These are phyloP conservation scores for Coemansia sp. DNA, from an alignment of 192 early-diverging fungal species.

Conservation along the genomic window DNA sequence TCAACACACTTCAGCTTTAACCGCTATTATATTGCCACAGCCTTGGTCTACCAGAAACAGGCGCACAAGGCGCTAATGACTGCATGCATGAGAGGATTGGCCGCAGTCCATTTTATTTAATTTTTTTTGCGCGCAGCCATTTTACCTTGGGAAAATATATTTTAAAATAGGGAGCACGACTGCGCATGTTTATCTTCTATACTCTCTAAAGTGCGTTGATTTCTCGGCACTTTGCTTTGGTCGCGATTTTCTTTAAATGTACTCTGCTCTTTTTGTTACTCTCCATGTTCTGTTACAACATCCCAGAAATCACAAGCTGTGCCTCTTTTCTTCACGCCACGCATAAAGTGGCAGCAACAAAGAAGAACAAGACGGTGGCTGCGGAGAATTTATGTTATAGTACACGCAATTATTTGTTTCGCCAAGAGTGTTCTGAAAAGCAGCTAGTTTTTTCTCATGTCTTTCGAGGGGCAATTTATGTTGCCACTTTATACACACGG, in stretches of 20 bases:
- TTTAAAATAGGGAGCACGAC: background rate
- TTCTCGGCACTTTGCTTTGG: constrained; percentile 6
- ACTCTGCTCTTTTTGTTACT: no score
- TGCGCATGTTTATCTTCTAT: background rate
- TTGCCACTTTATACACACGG: no score
- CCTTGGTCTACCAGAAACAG: no score
- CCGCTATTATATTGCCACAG: no score
- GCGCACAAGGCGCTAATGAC: background rate
- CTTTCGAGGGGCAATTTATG: no score
- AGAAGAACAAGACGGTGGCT: background rate
- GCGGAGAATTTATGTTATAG: background rate
- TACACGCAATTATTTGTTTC: background rate
- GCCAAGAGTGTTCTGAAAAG: background rate
- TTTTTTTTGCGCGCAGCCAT: background rate
- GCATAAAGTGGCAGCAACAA: background rate
- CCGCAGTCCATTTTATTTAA: background rate
- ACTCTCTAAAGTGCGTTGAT: background rate
- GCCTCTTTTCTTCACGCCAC: background rate
- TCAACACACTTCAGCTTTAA: no score
- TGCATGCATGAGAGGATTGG: constrained; percentile 2
- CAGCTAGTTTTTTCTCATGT: no score
- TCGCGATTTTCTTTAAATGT: background rate
- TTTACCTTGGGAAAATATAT: background rate
- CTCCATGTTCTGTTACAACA: background rate
- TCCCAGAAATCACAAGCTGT: constrained; percentile 4